phyloP scores from a whole-genome alignment of 1,139 yeast species.

The Saccharomyces hybrid region DNA sequence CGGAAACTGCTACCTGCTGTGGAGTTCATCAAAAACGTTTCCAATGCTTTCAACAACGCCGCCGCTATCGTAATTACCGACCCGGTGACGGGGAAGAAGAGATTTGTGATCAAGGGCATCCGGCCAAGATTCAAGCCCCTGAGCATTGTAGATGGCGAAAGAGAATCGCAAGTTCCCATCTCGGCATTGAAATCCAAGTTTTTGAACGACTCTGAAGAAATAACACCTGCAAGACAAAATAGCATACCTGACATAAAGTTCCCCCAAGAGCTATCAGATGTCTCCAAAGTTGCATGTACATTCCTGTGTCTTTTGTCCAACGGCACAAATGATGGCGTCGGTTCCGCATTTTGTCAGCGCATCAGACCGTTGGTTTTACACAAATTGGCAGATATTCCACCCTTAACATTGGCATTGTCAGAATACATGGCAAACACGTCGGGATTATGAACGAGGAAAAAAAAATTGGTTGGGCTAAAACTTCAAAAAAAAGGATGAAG shows the following conservation, averaged over 20 bases:
- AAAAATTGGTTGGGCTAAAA: background rate
- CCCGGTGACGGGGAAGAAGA: slow-evolving; percentile 53
- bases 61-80: slow-evolving; percentile 83
- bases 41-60: slow-evolving; percentile 82
- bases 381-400: slow-evolving; percentile 30
- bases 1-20: slow-evolving; percentile 83
- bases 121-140: slow-evolving; percentile 53
- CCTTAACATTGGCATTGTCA: slow-evolving; percentile 25
- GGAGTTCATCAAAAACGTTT: slow-evolving; percentile 89
- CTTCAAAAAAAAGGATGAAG: background rate
- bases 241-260: slow-evolving; percentile 23
- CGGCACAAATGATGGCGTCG: slow-evolving; percentile 23
- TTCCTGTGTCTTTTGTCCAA: slow-evolving; percentile 30
- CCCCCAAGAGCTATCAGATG: slow-evolving; percentile 27
- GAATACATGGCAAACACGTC: slow-evolving; percentile 31
- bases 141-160: slow-evolving; percentile 31
- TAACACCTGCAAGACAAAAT: slow-evolving; percentile 25
- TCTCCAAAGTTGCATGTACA: slow-evolving; percentile 29
- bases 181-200: slow-evolving; percentile 13
- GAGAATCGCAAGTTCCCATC: slow-evolving; percentile 5
- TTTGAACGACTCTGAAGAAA: slow-evolving; percentile 14
- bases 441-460: slow-evolving; percentile 15
- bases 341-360: slow-evolving; percentile 23
- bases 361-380: slow-evolving; percentile 28
- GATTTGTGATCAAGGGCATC: slow-evolving; percentile 88